phyloP scores from a whole-genome alignment of 192 early-diverging fungal genomes.

The Coemansia nantahalensis region DNA sequence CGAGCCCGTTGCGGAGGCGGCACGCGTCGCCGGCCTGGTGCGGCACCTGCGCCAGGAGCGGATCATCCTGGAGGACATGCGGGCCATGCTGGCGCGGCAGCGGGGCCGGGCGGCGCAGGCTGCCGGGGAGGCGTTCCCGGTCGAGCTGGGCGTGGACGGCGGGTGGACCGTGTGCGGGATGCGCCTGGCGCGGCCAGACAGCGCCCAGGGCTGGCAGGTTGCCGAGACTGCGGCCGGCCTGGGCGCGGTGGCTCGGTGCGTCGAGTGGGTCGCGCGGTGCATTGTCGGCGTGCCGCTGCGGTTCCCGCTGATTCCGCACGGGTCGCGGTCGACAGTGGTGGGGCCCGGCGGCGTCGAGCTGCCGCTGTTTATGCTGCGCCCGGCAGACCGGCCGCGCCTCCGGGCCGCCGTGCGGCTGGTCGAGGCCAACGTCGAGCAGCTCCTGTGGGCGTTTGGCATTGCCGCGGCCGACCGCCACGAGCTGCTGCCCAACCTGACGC shows the following conservation, averaged over 20 bases:
- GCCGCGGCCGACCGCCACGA: slow-evolving; percentile 6
- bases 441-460: slow-evolving; percentile 18
- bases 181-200: not conserved
- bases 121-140: slow-evolving; percentile 11
- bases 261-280: slow-evolving; percentile 13
- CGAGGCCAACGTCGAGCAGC: slow-evolving; percentile 22
- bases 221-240: slow-evolving; percentile 31
- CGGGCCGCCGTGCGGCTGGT: slow-evolving; percentile 13
- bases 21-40: not conserved
- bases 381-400: slow-evolving; percentile 6
- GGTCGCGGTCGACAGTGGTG: slow-evolving; percentile 18
- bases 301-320: slow-evolving; percentile 24
- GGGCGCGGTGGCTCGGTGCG: slow-evolving; percentile 16
- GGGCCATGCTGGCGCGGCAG: slow-evolving; percentile 39
- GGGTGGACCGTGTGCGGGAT: slow-evolving; percentile 33
- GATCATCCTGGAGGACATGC: slow-evolving; percentile 40
- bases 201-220: not conserved
- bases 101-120: slow-evolving; percentile 6
- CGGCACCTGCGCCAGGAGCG: slow-evolving; percentile 31
- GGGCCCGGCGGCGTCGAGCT: slow-evolving; percentile 4
- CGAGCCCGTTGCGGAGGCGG: not conserved
- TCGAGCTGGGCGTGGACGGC: slow-evolving; percentile 11
- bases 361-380: slow-evolving; percentile 26
- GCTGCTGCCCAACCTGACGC: slow-evolving; percentile 11
- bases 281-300: slow-evolving; percentile 9